Conservation (phyloP, 2,329 filamentous ascomycete genomes). For the Mariannaea elegans region DNA sequence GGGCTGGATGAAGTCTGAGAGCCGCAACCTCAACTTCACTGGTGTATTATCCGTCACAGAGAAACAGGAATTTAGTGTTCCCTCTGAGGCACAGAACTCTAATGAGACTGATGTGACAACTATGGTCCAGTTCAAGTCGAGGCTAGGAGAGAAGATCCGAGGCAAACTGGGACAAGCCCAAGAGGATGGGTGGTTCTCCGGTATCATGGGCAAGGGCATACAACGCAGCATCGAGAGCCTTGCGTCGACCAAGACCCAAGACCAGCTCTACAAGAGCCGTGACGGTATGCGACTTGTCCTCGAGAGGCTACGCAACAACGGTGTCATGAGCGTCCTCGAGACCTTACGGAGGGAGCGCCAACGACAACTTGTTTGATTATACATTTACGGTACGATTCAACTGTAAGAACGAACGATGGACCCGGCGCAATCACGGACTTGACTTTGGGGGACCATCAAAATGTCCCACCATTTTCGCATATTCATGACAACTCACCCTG, state of each 20-base stretch:
- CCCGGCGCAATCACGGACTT: constrained; percentile 27
- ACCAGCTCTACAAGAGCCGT: constrained; percentile 81
- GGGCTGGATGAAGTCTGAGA: constrained; percentile 86
- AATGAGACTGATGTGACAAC: constrained; percentile 73
- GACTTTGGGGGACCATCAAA: constrained; percentile 14
- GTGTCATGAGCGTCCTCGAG: constrained; percentile 67
- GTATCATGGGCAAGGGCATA: constrained; percentile 68
- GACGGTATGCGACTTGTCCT: constrained; percentile 86
- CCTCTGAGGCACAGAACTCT: constrained; percentile 40
- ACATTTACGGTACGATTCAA: constrained; percentile 24
- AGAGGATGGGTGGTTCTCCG: constrained; percentile 60
- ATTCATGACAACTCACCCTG: constrained; percentile 23
- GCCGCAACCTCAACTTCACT: constrained; percentile 82
- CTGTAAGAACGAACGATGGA: constrained; percentile 39
- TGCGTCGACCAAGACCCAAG: constrained; percentile 78
- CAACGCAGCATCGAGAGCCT: constrained; percentile 83
- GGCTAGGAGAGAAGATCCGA: constrained; percentile 74
- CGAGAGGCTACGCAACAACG: constrained; percentile 70
- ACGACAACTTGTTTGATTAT: constrained; percentile 39
- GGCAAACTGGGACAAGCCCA: constrained; percentile 60
- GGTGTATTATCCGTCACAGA: constrained; percentile 83
- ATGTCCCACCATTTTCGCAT: constrained; percentile 18
- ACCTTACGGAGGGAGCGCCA: constrained; percentile 58
- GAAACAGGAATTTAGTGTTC: constrained; percentile 71
- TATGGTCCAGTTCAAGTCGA: constrained; percentile 77